Evolutionary conservation across 345 rosid species (phyloP), one percentile per base, ranked within the genome.

Genomic region (Isatis tinctoria): DNA sequence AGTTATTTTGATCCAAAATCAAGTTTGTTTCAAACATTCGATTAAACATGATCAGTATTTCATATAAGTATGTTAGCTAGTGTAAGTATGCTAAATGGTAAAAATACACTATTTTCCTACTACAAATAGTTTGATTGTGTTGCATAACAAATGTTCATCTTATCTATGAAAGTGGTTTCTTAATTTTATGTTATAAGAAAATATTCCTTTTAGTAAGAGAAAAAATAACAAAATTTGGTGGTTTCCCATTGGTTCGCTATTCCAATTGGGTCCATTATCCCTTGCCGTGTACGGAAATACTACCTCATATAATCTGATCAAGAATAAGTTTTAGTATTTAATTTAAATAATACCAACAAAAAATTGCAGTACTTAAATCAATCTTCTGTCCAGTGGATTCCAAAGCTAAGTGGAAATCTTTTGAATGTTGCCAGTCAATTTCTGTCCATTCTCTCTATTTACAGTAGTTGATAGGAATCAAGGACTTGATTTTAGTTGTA

Each of bases 201-300:
- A 10, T 43, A 5, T 48, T 20, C 3, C 17, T 28, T 27, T 41
- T 49, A 67, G 27, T n/a, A 40, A 54, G 39, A 4, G 0, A 59
- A 20, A 26, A 14, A 4, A 20, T 9, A 63, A 24, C n/a, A 53
- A 40, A 24, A 24, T 28, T 54, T 74, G 65, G 49, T 65, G 48
- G 48, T 62, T 52, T 52, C 43, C 30, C 35, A 49, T 20, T 73
- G 61, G 70, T 53, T 62, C 60, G 18, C 61, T 72, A 30, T 22
- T 52, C 64, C 44, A 41, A 9, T 32, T 65, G 78, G 60, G 72
- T 26, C 71, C 66, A 43, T 41, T 41, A 36, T 73, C 20, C 11
- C 72, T 57, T 74, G 33, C 59, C 72, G 72, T 74, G 60, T 16
- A 66, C 72, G 66, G n/a, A 4, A 24, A 26, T 58, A 57, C 6